Evolutionary conservation across 371 early-diverging fungal genomes (phyloP).

Genomic region (Syncephalis plumigaleata): DNA sequence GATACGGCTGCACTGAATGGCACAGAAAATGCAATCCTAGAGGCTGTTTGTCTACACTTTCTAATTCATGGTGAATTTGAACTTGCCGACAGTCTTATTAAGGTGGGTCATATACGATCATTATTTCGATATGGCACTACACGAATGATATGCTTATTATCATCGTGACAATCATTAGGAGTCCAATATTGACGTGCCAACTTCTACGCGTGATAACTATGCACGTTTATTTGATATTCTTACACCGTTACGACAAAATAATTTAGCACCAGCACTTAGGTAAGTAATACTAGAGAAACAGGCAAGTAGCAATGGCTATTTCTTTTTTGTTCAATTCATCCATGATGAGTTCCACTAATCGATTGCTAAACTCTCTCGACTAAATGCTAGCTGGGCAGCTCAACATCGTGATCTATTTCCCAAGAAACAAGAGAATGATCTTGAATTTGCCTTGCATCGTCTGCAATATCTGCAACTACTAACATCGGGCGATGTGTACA

Average conservation of each 20-base stretch:
- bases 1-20: too few relatives aligned
- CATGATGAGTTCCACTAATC: too few relatives aligned
- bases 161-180: too few relatives aligned
- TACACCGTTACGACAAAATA: constrained; percentile 16
- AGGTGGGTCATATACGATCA: constrained; percentile 17
- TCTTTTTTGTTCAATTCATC: too few relatives aligned
- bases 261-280: constrained; percentile 32
- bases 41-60: constrained; percentile 29
- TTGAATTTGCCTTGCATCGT: constrained; percentile 74
- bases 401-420: background rate
- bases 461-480: constrained; percentile 60
- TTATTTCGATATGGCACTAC: too few relatives aligned
- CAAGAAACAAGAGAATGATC: constrained; percentile 28
- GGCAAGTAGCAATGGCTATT: too few relatives aligned
- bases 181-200: constrained; percentile 16
- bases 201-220: constrained; percentile 25
- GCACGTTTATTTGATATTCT: constrained; percentile 37
- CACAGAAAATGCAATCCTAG: too few relatives aligned
- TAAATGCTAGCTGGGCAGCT: constrained; percentile 2
- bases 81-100: constrained; percentile 38
- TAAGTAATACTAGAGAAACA: too few relatives aligned
- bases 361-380: too few relatives aligned
- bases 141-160: too few relatives aligned
- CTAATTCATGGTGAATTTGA: constrained; percentile 78
- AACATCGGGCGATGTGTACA: constrained; percentile 12